phyloP scores from a whole-genome alignment of 2,329 filamentous ascomycete genomes.

The Talaromyces sp. region DNA sequence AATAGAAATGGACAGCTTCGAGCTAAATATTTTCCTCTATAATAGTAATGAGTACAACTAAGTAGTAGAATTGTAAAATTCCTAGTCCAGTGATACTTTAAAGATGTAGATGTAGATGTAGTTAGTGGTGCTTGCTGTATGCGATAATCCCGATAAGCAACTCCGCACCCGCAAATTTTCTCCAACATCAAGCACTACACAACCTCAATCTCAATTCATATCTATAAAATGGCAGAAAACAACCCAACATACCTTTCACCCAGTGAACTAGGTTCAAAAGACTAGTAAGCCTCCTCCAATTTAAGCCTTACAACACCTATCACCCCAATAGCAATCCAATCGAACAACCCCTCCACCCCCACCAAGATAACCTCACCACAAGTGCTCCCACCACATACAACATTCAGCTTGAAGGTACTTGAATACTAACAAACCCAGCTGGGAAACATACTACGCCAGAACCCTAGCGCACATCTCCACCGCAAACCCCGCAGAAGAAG shows the following conservation, averaged over 20 bases:
- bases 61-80: too few species aligned
- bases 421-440: slow-evolving; percentile 54
- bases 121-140: too few species aligned
- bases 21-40: slow-evolving; percentile 1
- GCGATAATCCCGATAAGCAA: slow-evolving; percentile 22
- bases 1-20: slow-evolving; percentile 25
- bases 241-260: slow-evolving; percentile 72
- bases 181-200: slow-evolving; percentile 9
- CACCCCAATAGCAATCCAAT: not conserved
- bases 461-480: slow-evolving; percentile 43
- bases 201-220: too few species aligned
- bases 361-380: not conserved
- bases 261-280: slow-evolving; percentile 81
- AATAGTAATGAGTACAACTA: too few species aligned
- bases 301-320: not conserved
- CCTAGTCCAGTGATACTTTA: too few species aligned
- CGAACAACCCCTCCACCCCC: slow-evolving; percentile 8
- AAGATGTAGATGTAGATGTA: too few species aligned
- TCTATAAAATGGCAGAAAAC: slow-evolving; percentile 25
- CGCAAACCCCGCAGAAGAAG: slow-evolving; percentile 15
- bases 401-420: not conserved
- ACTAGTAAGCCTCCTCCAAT: slow-evolving; percentile 69
- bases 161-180: slow-evolving; percentile 20
- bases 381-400: not conserved
- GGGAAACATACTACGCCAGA: slow-evolving; percentile 58